Percentiles rank a stretch among this genome's conserved stretches.
Conservation (phyloP, 257 asterid species). For the Rubia yunnanensis region DNA sequence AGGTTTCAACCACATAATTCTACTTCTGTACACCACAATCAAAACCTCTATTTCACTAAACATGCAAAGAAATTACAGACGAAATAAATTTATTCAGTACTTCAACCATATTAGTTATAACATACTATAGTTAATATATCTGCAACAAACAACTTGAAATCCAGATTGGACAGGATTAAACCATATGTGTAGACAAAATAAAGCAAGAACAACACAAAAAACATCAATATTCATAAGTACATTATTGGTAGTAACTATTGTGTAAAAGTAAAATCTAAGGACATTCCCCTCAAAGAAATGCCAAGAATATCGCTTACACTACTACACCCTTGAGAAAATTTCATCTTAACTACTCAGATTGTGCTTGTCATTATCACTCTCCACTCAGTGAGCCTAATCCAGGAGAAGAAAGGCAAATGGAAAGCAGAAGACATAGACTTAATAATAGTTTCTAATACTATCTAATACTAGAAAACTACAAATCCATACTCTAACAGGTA, state of each 20-base stretch:
- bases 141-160: not conserved
- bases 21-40: not conserved
- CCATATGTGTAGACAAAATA: not conserved
- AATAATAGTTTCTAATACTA: not conserved
- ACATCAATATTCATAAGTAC: not conserved
- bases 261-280: not conserved
- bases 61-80: not conserved
- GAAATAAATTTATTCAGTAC: not conserved
- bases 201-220: not conserved
- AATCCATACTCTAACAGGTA: not conserved
- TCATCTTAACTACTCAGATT: not conserved
- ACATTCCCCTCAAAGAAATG: not conserved
- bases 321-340: not conserved
- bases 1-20: not conserved
- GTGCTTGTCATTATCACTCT: not conserved
- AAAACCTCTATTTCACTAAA: not conserved
- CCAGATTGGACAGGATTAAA: not conserved
- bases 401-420: not conserved
- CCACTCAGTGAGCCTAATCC: not conserved
- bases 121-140: not conserved
- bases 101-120: not conserved
- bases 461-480: not conserved
- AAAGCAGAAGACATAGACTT: not conserved
- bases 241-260: not conserved
- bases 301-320: not conserved